phyloP scores from a whole-genome alignment of 768 basidiomycete species.

The Podaxis mareebaensis region DNA sequence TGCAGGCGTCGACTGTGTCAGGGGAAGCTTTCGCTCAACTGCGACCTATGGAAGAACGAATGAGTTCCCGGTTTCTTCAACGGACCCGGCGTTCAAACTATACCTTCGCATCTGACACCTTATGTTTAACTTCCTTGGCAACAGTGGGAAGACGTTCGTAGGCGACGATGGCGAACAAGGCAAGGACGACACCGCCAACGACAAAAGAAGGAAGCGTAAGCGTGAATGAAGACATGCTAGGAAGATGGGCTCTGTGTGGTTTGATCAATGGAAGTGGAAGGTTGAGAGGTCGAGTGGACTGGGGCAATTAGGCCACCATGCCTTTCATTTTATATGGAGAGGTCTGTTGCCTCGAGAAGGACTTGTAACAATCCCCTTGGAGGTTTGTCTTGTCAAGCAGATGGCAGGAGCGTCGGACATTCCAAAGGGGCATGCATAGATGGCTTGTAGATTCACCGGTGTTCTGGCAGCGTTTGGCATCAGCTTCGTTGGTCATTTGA shows the following conservation, averaged over 20 bases:
- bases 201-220: conserved; percentile 5
- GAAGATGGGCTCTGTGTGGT: neutral
- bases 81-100: neutral
- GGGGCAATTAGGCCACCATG: neutral
- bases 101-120: conserved; percentile 11
- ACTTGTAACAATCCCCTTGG: neutral
- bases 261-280: neutral
- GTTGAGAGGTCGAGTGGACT: neutral
- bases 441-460: neutral
- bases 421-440: neutral
- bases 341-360: neutral
- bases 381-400: neutral
- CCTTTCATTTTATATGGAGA: neutral
- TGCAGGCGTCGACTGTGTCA: neutral
- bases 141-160: conserved; percentile 11
- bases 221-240: neutral
- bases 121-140: conserved; percentile 9
- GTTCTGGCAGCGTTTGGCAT: neutral
- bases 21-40: conserved; percentile 7
- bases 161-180: neutral
- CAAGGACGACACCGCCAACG: conserved; percentile 10
- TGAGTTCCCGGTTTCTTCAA: neutral
- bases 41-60: neutral
- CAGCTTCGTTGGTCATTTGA: neutral
- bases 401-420: neutral